Percentiles rank a stretch among this genome's conserved stretches.
Evolutionary conservation across 768 basidiomycete species (phyloP).

Genomic region (Coprinopsis strossmayeri): DNA sequence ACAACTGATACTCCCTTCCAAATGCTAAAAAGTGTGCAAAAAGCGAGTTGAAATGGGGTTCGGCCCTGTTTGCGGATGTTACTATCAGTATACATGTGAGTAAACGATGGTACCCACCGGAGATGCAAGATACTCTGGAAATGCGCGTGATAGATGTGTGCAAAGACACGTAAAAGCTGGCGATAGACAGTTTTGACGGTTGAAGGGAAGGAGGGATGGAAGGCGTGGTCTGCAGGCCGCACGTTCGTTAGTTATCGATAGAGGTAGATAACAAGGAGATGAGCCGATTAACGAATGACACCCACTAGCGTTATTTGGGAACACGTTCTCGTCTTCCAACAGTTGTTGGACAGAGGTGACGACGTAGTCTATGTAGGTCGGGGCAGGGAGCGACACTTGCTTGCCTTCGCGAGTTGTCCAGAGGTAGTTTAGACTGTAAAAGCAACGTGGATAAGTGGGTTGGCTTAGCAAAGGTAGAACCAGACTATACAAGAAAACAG

Average conservation of each 20-base stretch:
- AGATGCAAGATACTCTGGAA: slow-evolving; percentile 90
- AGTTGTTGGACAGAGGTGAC: slow-evolving; percentile 96
- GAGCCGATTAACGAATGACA: slow-evolving; percentile 3
- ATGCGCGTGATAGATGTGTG: slow-evolving; percentile 96
- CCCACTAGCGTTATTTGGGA: slow-evolving; percentile 93
- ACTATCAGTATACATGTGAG: neutral
- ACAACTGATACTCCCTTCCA: slow-evolving; percentile 88
- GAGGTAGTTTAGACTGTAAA: slow-evolving; percentile 75
- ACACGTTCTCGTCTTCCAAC: slow-evolving; percentile 88
- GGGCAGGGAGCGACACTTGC: slow-evolving; percentile 81
- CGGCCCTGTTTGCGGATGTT: slow-evolving; percentile 32
- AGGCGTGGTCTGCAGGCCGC: slow-evolving; percentile 68
- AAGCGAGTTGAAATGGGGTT: slow-evolving; percentile 94
- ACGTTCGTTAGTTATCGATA: neutral
- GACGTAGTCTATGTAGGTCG: slow-evolving; percentile 96
- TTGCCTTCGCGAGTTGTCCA: slow-evolving; percentile 94
- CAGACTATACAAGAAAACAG: too few species aligned
- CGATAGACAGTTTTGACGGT: slow-evolving; percentile 94
- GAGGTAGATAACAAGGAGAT: neutral
- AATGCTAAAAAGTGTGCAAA: slow-evolving; percentile 98
- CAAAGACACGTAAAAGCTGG: slow-evolving; percentile 94
- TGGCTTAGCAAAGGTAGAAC: too few species aligned
- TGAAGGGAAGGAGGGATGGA: slow-evolving; percentile 81
- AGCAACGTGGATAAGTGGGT: neutral
- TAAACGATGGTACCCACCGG: slow-evolving; percentile 25